These are phyloP conservation scores for Tricholoma bakamatsutake DNA, from an alignment of 768 basidiomycete species.

Conservation along the genomic window DNA sequence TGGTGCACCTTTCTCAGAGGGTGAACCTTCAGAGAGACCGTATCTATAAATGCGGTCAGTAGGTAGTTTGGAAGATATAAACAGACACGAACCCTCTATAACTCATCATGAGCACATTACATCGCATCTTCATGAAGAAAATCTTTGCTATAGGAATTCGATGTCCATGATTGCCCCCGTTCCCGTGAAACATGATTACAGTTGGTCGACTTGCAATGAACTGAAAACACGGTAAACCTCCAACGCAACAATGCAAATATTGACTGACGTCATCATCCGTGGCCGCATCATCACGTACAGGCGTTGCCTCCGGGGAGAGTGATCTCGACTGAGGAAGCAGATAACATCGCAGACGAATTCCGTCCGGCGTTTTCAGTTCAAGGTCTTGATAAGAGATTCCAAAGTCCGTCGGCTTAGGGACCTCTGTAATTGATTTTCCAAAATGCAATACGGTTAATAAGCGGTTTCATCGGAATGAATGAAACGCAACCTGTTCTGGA, in stretches of 20 bases:
- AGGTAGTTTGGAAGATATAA: neutral
- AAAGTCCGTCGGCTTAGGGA: constrained; percentile 63
- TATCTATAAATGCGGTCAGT: constrained; percentile 46
- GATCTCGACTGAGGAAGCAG: constrained; percentile 60
- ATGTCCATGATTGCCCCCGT: constrained; percentile 84
- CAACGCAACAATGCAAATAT: neutral
- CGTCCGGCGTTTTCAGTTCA: constrained; percentile 66
- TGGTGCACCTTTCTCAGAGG: constrained; percentile 71
- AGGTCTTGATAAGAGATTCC: constrained; percentile 74
- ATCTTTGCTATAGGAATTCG: constrained; percentile 82
- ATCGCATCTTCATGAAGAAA: constrained; percentile 78
- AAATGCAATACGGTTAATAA: constrained; percentile 8
- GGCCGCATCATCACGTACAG: constrained; percentile 30
- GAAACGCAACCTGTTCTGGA: constrained; percentile 58
- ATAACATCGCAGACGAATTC: constrained; percentile 68
- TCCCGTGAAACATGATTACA: constrained; percentile 91
- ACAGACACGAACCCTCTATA: constrained; percentile 73
- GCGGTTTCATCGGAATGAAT: neutral
- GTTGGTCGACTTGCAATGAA: constrained; percentile 63
- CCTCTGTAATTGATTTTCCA: constrained; percentile 51
- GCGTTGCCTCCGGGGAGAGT: constrained; percentile 28
- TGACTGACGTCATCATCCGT: constrained; percentile 53
- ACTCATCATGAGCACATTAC: constrained; percentile 91
- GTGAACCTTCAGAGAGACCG: constrained; percentile 80
- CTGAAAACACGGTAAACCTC: constrained; percentile 16